Evolutionary conservation across 2,329 filamentous ascomycete species (phyloP).

Genomic region (Trichoderma arundinaceum): DNA sequence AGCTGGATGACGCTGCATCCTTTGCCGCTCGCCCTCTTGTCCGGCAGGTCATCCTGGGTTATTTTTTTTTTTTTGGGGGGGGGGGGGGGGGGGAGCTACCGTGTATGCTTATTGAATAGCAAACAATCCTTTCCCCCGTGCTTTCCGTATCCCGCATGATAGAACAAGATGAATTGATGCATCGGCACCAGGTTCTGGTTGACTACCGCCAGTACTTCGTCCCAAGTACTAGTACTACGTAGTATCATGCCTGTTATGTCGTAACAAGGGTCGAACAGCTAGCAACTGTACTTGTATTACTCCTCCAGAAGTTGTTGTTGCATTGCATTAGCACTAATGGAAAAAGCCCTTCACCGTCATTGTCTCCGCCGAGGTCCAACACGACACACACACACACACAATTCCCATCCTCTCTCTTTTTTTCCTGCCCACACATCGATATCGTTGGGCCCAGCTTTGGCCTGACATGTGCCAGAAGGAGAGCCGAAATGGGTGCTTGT

Average conservation of each 20-base stretch:
- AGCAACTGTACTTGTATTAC: not conserved
- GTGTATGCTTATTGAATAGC: not conserved
- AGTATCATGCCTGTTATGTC: not conserved
- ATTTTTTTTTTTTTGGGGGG: too few relatives aligned
- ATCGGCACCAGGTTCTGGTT: not conserved
- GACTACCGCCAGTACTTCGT: not conserved
- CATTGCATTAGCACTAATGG: not conserved
- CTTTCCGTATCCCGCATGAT: too few relatives aligned
- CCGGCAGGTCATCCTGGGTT: not conserved
- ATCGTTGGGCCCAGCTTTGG: not conserved
- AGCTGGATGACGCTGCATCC: not conserved
- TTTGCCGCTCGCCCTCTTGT: not conserved
- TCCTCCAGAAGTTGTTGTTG: slow-evolving; percentile 3
- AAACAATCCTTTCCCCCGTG: too few relatives aligned
- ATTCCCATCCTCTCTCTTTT: not conserved
- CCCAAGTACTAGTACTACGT: too few relatives aligned
- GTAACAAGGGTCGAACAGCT: not conserved
- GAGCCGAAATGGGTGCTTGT: slow-evolving; percentile 10
- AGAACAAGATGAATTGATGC: too few relatives aligned
- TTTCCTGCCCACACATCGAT: not conserved
- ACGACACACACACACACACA: not conserved
- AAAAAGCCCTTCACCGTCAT: not conserved
- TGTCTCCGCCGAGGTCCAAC: not conserved
- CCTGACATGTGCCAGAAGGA: slow-evolving; percentile 12
- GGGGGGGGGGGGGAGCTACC: not conserved